Evolutionary conservation across 306 rosid genomes (phyloP).

Genomic region (Lupinus albus): DNA sequence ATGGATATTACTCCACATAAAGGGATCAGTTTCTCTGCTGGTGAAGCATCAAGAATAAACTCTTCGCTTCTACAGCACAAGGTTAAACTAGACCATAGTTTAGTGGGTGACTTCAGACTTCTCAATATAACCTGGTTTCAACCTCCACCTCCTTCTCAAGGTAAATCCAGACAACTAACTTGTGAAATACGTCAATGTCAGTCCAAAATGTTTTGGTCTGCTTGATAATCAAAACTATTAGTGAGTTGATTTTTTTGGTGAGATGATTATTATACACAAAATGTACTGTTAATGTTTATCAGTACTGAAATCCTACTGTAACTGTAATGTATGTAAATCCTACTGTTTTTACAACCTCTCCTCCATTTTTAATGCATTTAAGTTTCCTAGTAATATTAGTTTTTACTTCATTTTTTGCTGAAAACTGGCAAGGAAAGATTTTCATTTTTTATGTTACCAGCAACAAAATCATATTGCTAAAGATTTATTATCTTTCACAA

Average conservation of each 20-base stretch:
- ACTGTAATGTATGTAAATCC: background rate
- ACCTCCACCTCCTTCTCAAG: slow-evolving; percentile 79
- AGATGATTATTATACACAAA: slow-evolving; percentile 23
- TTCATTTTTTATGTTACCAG: slow-evolving; percentile 25
- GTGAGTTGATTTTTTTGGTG: slow-evolving; percentile 25
- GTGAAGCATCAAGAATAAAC: slow-evolving; percentile 67
- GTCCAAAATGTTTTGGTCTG: background rate
- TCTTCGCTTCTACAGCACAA: slow-evolving; percentile 71
- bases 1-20: slow-evolving; percentile 82
- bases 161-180: slow-evolving; percentile 44
- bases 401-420: slow-evolving; percentile 23
- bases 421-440: background rate
- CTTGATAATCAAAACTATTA: slow-evolving; percentile 6
- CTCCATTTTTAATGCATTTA: background rate
- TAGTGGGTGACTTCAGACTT: slow-evolving; percentile 80
- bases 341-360: background rate
- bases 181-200: slow-evolving; percentile 7
- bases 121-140: slow-evolving; percentile 83
- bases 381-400: slow-evolving; percentile 9
- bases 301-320: background rate
- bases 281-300: background rate
- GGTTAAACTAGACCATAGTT: slow-evolving; percentile 60
- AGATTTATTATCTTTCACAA: background rate
- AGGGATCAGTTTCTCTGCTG: slow-evolving; percentile 74
- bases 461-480: background rate